phyloP scores from a whole-genome alignment of 2,329 filamentous ascomycete genomes.

The Ophiosphaerella korrae region DNA sequence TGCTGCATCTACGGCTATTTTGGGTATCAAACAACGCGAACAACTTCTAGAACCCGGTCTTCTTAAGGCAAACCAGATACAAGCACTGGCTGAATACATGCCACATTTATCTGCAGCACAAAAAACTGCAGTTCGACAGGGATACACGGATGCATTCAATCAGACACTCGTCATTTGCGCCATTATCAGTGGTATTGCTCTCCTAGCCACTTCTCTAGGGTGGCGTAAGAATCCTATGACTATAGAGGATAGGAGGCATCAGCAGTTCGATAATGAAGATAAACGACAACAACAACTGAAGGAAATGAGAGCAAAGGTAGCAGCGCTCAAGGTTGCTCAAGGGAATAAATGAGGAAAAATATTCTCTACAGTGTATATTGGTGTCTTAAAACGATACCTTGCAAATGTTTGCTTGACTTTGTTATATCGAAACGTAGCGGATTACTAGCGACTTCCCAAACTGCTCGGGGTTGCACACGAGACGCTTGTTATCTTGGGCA shows the following conservation, averaged over 20 bases:
- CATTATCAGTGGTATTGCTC: conserved; percentile 15
- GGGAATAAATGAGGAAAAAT: too few species aligned
- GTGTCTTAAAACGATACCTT: too few species aligned
- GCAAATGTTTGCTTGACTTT: too few species aligned
- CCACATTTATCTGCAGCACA: neutral
- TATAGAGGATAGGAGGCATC: neutral
- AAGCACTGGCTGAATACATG: conserved; percentile 12
- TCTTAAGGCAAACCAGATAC: conserved; percentile 4
- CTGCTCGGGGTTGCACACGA: too few species aligned
- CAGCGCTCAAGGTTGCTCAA: too few species aligned
- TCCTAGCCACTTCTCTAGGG: conserved; percentile 17
- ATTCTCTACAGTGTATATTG: too few species aligned
- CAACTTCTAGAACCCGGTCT: conserved; percentile 7
- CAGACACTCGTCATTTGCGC: conserved; percentile 19
- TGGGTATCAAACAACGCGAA: conserved; percentile 11
- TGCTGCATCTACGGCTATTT: conserved; percentile 14
- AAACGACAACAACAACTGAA: neutral
- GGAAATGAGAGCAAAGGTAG: neutral
- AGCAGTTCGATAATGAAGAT: neutral
- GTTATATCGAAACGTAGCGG: too few species aligned
- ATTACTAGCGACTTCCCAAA: too few species aligned
- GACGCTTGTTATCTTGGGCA: too few species aligned
- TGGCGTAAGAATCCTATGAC: conserved; percentile 8
- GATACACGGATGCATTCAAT: conserved; percentile 24
- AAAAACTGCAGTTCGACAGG: conserved; percentile 4